phyloP scores from a whole-genome alignment of 2,329 filamentous ascomycete genomes.

The Ascochyta fabae region DNA sequence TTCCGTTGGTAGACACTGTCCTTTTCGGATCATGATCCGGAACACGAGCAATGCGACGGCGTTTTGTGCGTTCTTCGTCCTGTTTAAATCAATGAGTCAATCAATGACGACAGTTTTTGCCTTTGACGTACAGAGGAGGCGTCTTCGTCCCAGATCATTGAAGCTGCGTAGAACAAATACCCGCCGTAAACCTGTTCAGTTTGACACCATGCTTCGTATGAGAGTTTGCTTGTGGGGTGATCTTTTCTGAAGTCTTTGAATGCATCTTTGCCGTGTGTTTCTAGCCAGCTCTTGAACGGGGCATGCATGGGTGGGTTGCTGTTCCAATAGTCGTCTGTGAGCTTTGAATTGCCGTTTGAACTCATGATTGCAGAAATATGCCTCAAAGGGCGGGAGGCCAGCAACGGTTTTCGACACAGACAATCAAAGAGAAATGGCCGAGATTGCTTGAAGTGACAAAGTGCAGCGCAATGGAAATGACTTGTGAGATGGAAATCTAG shows the following conservation, averaged over 20 bases:
- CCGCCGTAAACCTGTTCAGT: conserved; percentile 37
- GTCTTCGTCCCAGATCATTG: conserved; percentile 37
- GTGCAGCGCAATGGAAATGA: conserved; percentile 13
- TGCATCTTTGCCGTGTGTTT: conserved; percentile 6
- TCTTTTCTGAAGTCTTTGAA: conserved; percentile 36
- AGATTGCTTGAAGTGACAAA: conserved; percentile 10
- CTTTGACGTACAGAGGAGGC: conserved; percentile 36
- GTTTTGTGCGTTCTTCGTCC: conserved; percentile 33
- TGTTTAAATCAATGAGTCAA: conserved; percentile 28
- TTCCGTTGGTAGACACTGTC: conserved; percentile 34
- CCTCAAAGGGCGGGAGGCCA: conserved; percentile 4
- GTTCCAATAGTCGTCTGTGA: neutral
- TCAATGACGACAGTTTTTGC: neutral
- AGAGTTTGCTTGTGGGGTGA: conserved; percentile 29
- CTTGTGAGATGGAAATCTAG: conserved; percentile 11
- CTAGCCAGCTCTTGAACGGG: conserved; percentile 12
- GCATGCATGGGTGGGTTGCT: conserved; percentile 2
- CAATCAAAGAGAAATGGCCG: conserved; percentile 3
- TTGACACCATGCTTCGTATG: conserved; percentile 41
- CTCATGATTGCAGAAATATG: conserved; percentile 13
- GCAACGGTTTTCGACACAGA: neutral
- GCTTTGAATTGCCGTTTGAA: conserved; percentile 7
- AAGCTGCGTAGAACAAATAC: conserved; percentile 40
- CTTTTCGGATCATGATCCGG: conserved; percentile 35
- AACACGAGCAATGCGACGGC: conserved; percentile 27